Percentiles rank a stretch among this genome's conserved stretches.
Evolutionary conservation across 768 basidiomycete species (phyloP).

Genomic region (Pulveroboletus sp.): DNA sequence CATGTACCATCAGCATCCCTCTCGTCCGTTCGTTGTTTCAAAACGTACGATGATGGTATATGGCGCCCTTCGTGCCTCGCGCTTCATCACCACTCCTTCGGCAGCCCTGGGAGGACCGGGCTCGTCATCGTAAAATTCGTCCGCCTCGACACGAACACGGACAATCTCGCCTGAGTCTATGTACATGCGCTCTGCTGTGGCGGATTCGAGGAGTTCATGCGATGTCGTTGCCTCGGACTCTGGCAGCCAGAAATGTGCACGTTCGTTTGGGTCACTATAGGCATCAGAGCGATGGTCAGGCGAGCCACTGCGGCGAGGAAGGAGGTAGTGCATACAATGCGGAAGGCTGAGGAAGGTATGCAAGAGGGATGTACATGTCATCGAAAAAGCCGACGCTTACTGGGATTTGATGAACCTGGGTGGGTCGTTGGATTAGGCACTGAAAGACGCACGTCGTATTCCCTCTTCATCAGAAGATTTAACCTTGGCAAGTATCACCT

Average conservation of each 20-base stretch:
- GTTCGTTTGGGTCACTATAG: constrained; percentile 72
- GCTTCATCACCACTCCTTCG: constrained; percentile 58
- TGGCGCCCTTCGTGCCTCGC: constrained; percentile 49
- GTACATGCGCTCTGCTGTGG: constrained; percentile 66
- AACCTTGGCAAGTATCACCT: constrained; percentile 86
- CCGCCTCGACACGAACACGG: constrained; percentile 73
- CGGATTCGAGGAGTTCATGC: constrained; percentile 66
- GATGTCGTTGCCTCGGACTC: constrained; percentile 46
- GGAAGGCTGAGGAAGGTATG: constrained; percentile 76
- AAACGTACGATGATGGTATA: constrained; percentile 64
- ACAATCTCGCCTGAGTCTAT: constrained; percentile 73
- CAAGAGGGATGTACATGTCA: constrained; percentile 80
- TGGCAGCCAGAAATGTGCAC: constrained; percentile 80
- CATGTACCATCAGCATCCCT: neutral
- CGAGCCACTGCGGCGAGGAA: neutral
- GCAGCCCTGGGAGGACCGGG: constrained; percentile 75
- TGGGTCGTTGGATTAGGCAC: neutral
- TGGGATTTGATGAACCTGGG: constrained; percentile 27
- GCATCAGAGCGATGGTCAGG: neutral
- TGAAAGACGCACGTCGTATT: constrained; percentile 60
- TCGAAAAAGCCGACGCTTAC: constrained; percentile 91
- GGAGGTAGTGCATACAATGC: constrained; percentile 55
- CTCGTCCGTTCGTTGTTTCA: neutral
- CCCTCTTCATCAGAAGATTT: constrained; percentile 83
- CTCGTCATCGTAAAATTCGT: constrained; percentile 83